phyloP scores from a whole-genome alignment of 768 basidiomycete genomes.

The Leccinum barrowsii region DNA sequence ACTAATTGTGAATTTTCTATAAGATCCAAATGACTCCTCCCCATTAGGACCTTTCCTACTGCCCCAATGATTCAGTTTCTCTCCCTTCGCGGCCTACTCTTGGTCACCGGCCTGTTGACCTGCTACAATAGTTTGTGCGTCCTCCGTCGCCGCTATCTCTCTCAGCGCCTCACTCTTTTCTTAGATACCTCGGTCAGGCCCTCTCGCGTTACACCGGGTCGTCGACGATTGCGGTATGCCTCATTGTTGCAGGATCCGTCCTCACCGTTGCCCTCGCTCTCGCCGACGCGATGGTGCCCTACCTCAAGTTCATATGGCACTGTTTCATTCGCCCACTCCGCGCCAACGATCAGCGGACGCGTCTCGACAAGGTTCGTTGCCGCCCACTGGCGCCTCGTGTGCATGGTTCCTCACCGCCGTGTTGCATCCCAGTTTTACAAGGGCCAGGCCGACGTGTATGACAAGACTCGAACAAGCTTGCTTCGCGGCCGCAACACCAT shows the following conservation, averaged over 20 bases:
- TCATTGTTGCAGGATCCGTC: constrained; percentile 25
- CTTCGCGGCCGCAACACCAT: constrained; percentile 71
- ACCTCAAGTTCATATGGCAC: constrained; percentile 48
- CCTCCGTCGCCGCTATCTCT: no score
- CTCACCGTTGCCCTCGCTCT: constrained; percentile 21
- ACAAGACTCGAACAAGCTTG: constrained; percentile 56
- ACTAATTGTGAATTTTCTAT: neutral
- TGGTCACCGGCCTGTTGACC: constrained; percentile 16
- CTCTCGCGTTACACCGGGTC: constrained; percentile 31
- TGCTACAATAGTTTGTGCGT: constrained; percentile 21
- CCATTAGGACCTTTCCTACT: neutral
- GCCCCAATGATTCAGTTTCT: constrained; percentile 1
- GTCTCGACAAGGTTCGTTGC: constrained; percentile 40
- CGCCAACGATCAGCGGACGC: constrained; percentile 38
- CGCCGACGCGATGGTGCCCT: constrained; percentile 31
- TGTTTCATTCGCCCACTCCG: constrained; percentile 46
- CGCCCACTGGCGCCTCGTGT: neutral
- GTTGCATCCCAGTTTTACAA: constrained; percentile 48
- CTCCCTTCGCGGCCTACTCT: constrained; percentile 19
- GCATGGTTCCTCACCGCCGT: neutral
- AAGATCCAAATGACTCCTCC: neutral
- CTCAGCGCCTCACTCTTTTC: neutral
- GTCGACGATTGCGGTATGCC: constrained; percentile 24
- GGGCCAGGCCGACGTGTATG: constrained; percentile 71
- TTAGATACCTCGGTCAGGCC: constrained; percentile 14